These are phyloP conservation scores for Gossypium turneri DNA, from an alignment of 345 rosid genomes.

Conservation along the genomic window DNA sequence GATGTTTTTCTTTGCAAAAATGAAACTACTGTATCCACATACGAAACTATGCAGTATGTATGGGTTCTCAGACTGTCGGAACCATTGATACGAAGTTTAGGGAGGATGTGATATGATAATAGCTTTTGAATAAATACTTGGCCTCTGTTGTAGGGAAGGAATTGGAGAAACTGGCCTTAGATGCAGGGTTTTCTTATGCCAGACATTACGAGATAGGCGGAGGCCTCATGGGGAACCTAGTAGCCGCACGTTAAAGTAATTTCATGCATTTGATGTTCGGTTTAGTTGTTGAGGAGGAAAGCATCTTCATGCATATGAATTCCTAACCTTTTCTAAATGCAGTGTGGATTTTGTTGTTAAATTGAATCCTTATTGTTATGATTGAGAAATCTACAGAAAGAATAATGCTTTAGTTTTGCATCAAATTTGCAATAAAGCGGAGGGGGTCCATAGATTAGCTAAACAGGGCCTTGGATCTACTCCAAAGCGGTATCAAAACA, in stretches of 20 bases:
- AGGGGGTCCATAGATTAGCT: background rate
- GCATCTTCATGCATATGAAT: background rate
- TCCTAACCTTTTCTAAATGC: background rate
- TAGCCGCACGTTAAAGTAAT: constrained; percentile 44
- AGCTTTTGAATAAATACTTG: background rate
- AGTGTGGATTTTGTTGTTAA: background rate
- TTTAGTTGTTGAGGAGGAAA: background rate
- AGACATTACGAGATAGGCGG: constrained; percentile 63
- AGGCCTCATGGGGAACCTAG: constrained; percentile 83
- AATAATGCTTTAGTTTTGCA: background rate
- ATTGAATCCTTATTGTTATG: background rate
- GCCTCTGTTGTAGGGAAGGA: constrained; percentile 50
- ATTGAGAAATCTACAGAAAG: background rate
- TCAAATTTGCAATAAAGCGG: background rate
- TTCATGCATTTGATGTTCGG: background rate
- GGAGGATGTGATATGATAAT: background rate
- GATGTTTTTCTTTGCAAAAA: background rate
- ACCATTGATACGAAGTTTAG: background rate
- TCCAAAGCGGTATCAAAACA: background rate
- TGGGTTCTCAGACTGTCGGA: background rate
- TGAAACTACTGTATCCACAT: background rate
- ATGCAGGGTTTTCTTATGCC: constrained; percentile 69
- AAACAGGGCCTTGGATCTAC: background rate
- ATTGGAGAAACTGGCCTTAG: constrained; percentile 68
- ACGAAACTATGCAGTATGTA: background rate